phyloP scores from a whole-genome alignment of 345 rosid genomes.

The Pistacia integerrima region DNA sequence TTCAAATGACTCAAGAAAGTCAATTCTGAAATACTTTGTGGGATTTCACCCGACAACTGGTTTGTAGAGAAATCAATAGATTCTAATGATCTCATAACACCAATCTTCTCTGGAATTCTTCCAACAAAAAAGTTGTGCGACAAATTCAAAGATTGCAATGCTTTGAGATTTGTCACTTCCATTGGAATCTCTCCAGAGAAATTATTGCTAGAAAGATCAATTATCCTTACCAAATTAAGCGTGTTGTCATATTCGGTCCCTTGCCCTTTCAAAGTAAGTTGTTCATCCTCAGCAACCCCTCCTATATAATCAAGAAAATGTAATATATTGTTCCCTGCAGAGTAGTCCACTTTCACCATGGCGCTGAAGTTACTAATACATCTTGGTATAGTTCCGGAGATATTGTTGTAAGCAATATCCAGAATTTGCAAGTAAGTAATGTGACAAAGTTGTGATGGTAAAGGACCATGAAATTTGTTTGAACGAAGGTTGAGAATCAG shows the following conservation, averaged over 20 bases:
- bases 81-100: conserved; percentile 1
- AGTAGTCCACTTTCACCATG: neutral
- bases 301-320: too few species aligned
- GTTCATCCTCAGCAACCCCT: too few species aligned
- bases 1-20: conserved; percentile 7
- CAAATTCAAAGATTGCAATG: neutral
- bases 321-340: neutral
- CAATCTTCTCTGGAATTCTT: neutral
- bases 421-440: neutral
- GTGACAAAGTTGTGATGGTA: neutral
- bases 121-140: neutral
- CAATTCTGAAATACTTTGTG: neutral
- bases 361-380: conserved; percentile 6
- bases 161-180: neutral
- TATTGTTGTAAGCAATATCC: conserved; percentile 20
- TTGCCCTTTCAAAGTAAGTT: neutral
- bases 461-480: conserved; percentile 2
- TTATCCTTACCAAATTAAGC: conserved; percentile 1
- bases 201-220: conserved; percentile 3
- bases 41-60: conserved; percentile 11
- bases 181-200: conserved; percentile 2
- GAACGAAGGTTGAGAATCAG: neutral
- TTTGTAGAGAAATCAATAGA: neutral
- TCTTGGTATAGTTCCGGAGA: conserved; percentile 11
- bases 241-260: neutral